Evolutionary conservation across 2,329 filamentous ascomycete genomes (phyloP).

Genomic region (Alternaria hordeiaustralica): DNA sequence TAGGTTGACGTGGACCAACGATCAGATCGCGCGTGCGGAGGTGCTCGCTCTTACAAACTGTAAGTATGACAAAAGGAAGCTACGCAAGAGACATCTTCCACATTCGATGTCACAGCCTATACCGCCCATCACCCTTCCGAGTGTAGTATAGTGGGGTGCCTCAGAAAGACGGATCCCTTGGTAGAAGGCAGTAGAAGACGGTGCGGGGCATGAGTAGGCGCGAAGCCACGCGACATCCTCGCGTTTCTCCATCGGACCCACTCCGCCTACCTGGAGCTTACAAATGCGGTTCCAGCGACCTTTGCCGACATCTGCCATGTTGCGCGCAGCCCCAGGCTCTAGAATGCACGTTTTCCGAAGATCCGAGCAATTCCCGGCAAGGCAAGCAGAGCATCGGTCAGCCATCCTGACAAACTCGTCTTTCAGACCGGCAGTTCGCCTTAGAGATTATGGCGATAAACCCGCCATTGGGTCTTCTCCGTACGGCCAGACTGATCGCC

Average conservation of each 20-base stretch:
- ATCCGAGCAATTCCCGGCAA: conserved; percentile 3
- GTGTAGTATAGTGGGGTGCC: not conserved
- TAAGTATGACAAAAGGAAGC: not conserved
- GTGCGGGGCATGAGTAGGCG: conserved; percentile 2
- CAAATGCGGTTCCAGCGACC: conserved; percentile 5
- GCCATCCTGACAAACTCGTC: not conserved
- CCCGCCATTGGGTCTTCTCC: not conserved
- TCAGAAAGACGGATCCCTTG: not conserved
- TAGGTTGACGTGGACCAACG: not conserved
- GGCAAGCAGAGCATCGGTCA: not conserved
- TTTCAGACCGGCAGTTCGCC: not conserved
- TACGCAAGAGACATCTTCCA: not conserved
- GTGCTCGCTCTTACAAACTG: not conserved
- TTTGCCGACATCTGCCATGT: not conserved
- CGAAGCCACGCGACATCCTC: conserved; percentile 5
- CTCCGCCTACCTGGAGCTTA: conserved; percentile 4
- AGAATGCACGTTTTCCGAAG: not conserved
- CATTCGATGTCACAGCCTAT: not conserved
- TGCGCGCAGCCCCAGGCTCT: not conserved
- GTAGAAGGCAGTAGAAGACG: conserved; percentile 7
- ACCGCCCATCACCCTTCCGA: not conserved
- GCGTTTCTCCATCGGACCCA: conserved; percentile 7
- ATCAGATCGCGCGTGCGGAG: not conserved
- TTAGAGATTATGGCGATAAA: not conserved
- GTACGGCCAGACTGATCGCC: conserved; percentile 1